Percentiles rank a stretch among this genome's conserved stretches.
Conservation (phyloP, 2,329 filamentous ascomycete genomes). For the Zasmidium citrigriseum region DNA sequence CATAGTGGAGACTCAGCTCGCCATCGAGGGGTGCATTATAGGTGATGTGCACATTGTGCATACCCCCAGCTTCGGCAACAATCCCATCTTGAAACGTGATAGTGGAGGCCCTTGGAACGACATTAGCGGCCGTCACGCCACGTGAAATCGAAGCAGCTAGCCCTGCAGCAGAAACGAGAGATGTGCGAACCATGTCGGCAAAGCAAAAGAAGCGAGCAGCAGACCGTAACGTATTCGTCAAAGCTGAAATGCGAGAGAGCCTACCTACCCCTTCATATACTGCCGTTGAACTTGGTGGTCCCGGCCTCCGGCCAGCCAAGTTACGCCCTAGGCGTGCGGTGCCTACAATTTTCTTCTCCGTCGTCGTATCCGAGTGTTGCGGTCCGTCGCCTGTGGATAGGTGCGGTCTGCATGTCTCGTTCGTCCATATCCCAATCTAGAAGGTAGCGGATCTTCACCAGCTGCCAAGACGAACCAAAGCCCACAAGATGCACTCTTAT, state of each 20-base stretch:
- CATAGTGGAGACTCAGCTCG: constrained; percentile 48
- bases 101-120: constrained; percentile 17
- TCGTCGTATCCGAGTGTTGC: not conserved
- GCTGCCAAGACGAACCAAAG: not conserved
- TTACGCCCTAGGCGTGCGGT: not conserved
- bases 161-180: constrained; percentile 15
- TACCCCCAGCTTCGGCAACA: constrained; percentile 32
- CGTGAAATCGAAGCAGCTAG: constrained; percentile 13
- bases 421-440: too few relatives aligned
- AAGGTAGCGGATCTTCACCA: not conserved
- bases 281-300: not conserved
- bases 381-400: not conserved
- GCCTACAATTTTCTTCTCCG: not conserved
- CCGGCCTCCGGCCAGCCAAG: not conserved
- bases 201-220: not conserved
- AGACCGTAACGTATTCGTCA: too few relatives aligned
- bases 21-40: constrained; percentile 48
- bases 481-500: not conserved
- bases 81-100: constrained; percentile 29
- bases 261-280: not conserved
- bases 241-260: too few relatives aligned
- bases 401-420: not conserved
- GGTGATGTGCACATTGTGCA: constrained; percentile 53
- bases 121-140: constrained; percentile 12
- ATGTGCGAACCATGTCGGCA: constrained; percentile 15